Conservation (phyloP, 164 flowering plant species). For the Stephania yunnanensis region DNA sequence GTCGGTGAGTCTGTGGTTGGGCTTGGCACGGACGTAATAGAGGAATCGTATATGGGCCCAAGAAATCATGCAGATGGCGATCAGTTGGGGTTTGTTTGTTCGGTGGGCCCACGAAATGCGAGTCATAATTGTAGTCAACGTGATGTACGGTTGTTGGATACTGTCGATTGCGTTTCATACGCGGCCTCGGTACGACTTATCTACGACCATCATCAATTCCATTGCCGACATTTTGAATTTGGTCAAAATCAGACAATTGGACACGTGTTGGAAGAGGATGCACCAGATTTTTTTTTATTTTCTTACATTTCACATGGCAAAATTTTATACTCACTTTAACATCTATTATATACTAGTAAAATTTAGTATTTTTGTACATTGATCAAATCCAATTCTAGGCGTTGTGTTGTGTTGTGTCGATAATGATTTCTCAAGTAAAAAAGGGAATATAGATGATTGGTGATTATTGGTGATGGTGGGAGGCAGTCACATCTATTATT, state of each 20-base stretch:
- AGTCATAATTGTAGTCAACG: neutral
- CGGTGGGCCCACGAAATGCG: neutral
- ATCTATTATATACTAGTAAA: no score
- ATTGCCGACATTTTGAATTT: slow-evolving; percentile 1
- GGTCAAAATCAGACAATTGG: neutral
- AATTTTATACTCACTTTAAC: no score
- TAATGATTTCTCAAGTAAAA: no score
- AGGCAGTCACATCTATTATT: no score
- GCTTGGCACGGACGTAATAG: neutral
- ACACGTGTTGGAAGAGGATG: neutral
- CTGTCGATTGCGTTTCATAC: neutral
- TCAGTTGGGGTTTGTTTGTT: neutral
- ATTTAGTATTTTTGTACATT: no score
- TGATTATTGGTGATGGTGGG: no score
- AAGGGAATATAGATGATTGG: no score
- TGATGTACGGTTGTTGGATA: neutral
- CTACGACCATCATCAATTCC: neutral
- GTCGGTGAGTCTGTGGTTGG: neutral
- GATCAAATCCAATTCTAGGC: no score
- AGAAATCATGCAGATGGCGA: neutral
- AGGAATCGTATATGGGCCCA: neutral
- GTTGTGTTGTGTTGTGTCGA: no score
- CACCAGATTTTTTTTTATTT: no score
- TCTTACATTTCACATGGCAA: neutral
- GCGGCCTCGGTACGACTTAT: neutral